Evolutionary conservation across 2,329 filamentous ascomycete species (phyloP).

Genomic region (Chaetomiaceae sp.): DNA sequence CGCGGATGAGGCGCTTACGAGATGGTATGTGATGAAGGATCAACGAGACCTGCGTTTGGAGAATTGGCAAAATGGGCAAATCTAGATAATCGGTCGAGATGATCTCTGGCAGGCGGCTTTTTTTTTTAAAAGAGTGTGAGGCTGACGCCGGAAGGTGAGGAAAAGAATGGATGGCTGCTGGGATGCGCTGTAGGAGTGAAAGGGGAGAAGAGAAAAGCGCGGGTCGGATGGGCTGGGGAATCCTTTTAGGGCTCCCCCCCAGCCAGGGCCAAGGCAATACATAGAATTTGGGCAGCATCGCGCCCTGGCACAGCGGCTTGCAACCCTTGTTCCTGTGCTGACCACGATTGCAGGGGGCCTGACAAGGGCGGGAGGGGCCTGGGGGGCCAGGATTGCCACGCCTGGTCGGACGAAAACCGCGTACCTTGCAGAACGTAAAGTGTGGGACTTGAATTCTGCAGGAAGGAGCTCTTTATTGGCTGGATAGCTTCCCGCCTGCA

Average conservation of each 20-base stretch:
- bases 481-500: not conserved
- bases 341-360: not conserved
- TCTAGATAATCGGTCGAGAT: slow-evolving; percentile 7
- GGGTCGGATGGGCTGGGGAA: slow-evolving; percentile 15
- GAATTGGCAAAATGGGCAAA: slow-evolving; percentile 12
- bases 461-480: slow-evolving; percentile 1
- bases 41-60: slow-evolving; percentile 20
- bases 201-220: slow-evolving; percentile 14
- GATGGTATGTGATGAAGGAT: not conserved
- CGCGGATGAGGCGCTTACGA: not conserved
- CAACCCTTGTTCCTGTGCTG: slow-evolving; percentile 1
- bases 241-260: slow-evolving; percentile 25
- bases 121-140: slow-evolving; percentile 27
- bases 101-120: slow-evolving; percentile 9
- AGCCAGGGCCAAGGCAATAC: too few relatives aligned
- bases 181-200: slow-evolving; percentile 17
- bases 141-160: slow-evolving; percentile 26
- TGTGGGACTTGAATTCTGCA: not conserved
- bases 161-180: slow-evolving; percentile 27
- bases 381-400: slow-evolving; percentile 6
- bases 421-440: slow-evolving; percentile 20
- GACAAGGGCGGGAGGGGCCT: not conserved
- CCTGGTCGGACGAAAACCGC: slow-evolving; percentile 12
- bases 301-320: slow-evolving; percentile 10
- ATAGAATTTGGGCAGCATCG: slow-evolving; percentile 7